Evolutionary conservation across 345 rosid species (phyloP).

Genomic region (Pseudoturritis turrita): DNA sequence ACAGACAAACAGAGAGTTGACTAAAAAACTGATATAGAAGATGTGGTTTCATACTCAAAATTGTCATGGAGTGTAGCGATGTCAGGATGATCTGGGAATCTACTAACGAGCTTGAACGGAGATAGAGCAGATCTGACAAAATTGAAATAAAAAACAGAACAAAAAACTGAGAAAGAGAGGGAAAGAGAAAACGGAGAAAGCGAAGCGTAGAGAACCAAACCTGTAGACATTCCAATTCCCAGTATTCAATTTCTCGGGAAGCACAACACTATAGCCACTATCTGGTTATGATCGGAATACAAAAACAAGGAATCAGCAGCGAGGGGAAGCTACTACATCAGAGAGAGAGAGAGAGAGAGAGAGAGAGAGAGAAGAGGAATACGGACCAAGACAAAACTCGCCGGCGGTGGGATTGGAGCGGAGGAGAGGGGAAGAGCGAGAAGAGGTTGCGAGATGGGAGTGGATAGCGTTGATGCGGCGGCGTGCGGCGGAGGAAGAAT

Average conservation of each 20-base stretch:
- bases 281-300: constrained; percentile 41
- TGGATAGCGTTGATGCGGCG: constrained; percentile 69
- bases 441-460: constrained; percentile 49
- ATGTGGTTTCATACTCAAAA: constrained; percentile 60
- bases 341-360: neutral
- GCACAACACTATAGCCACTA: constrained; percentile 81
- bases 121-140: constrained; percentile 65
- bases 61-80: constrained; percentile 89
- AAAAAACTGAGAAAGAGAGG: neutral
- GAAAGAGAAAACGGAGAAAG: neutral
- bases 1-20: constrained; percentile 1
- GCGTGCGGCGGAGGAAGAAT: constrained; percentile 45
- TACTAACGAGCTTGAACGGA: constrained; percentile 70
- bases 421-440: constrained; percentile 40
- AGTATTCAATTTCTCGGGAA: constrained; percentile 85
- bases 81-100: constrained; percentile 83
- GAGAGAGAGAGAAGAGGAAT: neutral
- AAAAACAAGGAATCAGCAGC: neutral
- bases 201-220: constrained; percentile 30
- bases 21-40: constrained; percentile 7
- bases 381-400: constrained; percentile 67
- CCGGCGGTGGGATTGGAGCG: constrained; percentile 56
- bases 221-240: constrained; percentile 96
- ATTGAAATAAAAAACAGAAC: neutral
- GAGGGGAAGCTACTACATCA: neutral